phyloP scores from a whole-genome alignment of 495 filamentous ascomycete species.

The Geopyxis carbonaria region DNA sequence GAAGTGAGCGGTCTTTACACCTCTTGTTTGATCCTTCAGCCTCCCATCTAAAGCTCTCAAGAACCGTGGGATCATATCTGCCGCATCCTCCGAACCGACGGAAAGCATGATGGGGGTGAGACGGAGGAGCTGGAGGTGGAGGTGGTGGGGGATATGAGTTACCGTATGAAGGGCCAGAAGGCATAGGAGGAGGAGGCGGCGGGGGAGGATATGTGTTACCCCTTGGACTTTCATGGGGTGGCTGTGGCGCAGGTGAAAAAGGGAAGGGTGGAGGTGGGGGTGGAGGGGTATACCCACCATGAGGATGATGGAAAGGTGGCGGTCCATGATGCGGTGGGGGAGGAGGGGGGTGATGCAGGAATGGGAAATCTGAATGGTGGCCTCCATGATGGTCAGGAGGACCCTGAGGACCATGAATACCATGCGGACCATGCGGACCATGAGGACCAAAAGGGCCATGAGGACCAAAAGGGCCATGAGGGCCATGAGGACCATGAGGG shows the following conservation, averaged over 20 bases:
- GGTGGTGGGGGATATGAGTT: constrained; percentile 2
- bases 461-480: not conserved
- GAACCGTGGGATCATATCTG: not conserved
- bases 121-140: constrained; percentile 3
- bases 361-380: constrained; percentile 4
- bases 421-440: not conserved
- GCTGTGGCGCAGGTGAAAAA: not conserved
- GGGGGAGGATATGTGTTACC: not conserved
- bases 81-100: not conserved
- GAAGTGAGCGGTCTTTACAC: not conserved
- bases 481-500: not conserved
- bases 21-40: not conserved
- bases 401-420: not conserved
- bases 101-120: constrained; percentile 10
- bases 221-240: not conserved
- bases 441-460: not conserved
- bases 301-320: constrained; percentile 4
- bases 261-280: constrained; percentile 2
- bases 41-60: not conserved
- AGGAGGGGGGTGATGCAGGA: constrained; percentile 3
- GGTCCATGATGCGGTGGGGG: constrained; percentile 2
- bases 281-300: constrained; percentile 1
- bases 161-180: constrained; percentile 2
- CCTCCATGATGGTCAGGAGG: not conserved
- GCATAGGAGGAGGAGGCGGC: not conserved